Evolutionary conservation across 331 rosid genomes (phyloP), one percentile per base, ranked within the genome.

Genomic region (Erythrophleum ivorense): DNA sequence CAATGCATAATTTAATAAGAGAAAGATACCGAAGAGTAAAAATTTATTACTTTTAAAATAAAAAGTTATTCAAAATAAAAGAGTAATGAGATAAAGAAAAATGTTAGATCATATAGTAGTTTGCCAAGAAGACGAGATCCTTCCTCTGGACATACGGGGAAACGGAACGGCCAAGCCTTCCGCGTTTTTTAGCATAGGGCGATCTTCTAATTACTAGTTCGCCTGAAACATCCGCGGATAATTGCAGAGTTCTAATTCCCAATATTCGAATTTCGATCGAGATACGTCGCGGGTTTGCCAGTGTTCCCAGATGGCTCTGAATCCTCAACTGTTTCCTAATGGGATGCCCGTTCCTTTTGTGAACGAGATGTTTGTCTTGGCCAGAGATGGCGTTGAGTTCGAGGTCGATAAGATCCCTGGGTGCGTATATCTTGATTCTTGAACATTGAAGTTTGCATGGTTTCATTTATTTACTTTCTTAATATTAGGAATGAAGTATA

Each of bases 321-420:
- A 93, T 80, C 99, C 99, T 82, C 97, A 93, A 21, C 88, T 92
- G 8, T 88, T 92, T 75, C 95, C 95, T 0, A 89, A 91, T 19
- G 97, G 98, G 6, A 80, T 92, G 94, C 98, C 99, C 3, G 92
- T 92, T 85, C 90, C 97, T 69, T 95, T 95, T 77, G 80, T 92
- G 66, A 88, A 66, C 91, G 98, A 93, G 92, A 82, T 93, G 84
- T 93, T 95, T 54, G 97, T 95, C 18, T 76, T 95, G 85, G 91
- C 93, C 80, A 86, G 99, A 93, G 97, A 94, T 19, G 97, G 94
- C 85, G 95, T 95, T 69, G 99, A 95, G 70, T 91, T 90, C 79
- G 97, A 91, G 40, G 78, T 93, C 83, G 98, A 95, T 79, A 95
- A 95, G 92, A 90, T 95, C 81, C 97, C 99, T 29, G 97, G 97